Percentiles rank a stretch among this genome's conserved stretches.
Evolutionary conservation across 306 rosid species (phyloP).

Genomic region (Malus orientalis): DNA sequence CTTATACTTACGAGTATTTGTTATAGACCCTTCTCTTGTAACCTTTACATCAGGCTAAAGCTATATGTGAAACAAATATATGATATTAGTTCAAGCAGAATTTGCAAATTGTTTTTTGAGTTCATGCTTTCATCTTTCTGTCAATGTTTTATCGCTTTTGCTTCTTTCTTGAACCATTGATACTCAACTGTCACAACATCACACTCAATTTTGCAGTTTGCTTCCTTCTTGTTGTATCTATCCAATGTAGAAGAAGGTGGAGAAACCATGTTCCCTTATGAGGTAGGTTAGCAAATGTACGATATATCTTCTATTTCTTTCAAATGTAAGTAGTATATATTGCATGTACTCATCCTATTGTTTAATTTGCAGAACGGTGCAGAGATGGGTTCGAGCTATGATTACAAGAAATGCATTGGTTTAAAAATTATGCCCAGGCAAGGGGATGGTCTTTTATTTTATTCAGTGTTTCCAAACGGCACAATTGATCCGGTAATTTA

Average conservation of each 20-base stretch:
- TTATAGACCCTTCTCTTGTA: background rate
- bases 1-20: background rate
- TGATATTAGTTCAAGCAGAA: background rate
- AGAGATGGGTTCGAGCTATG: conserved; percentile 26
- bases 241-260: conserved; percentile 60
- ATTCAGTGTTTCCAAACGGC: conserved; percentile 52
- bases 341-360: background rate
- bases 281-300: conserved; percentile 15
- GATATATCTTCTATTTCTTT: background rate
- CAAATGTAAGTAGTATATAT: background rate
- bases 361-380: conserved; percentile 34
- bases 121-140: background rate
- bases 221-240: conserved; percentile 60
- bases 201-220: conserved; percentile 32
- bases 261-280: conserved; percentile 70
- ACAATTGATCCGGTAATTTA: conserved; percentile 42
- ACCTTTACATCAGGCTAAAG: background rate
- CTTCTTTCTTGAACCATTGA: background rate
- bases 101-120: background rate
- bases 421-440: conserved; percentile 54
- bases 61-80: background rate
- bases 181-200: background rate
- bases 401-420: conserved; percentile 49
- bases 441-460: conserved; percentile 62
- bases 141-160: background rate